Evolutionary conservation across 768 basidiomycete species (phyloP).

Genomic region (Leccinum broughii): DNA sequence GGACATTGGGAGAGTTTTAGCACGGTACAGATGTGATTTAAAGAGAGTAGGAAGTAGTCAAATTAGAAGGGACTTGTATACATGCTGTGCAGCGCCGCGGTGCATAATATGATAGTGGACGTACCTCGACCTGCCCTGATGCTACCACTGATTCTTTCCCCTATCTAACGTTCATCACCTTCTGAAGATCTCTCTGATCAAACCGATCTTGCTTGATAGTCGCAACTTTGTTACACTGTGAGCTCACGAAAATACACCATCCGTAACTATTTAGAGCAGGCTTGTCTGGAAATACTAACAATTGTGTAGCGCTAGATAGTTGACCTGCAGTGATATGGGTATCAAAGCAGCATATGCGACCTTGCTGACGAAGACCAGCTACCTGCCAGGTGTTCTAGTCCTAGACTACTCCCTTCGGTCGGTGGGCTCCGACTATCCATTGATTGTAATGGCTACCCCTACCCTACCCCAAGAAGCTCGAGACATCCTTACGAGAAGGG

Average conservation of each 20-base stretch:
- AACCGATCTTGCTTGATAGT: neutral
- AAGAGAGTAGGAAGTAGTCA: too few species aligned
- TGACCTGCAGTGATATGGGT: conserved; percentile 28
- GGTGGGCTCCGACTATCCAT: conserved; percentile 65
- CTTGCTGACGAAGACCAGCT: conserved; percentile 66
- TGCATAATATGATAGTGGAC: too few species aligned
- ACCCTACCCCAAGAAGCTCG: conserved; percentile 51
- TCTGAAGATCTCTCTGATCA: neutral
- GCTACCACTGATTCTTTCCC: too few species aligned
- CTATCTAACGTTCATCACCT: too few species aligned
- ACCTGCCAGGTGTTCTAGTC: conserved; percentile 58
- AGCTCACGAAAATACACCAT: neutral
- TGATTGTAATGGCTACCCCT: conserved; percentile 76
- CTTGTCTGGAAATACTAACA: neutral
- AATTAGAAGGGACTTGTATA: too few species aligned
- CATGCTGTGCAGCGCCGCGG: too few species aligned
- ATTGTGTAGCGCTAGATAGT: neutral
- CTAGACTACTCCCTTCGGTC: conserved; percentile 51
- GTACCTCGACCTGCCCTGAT: too few species aligned
- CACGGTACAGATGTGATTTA: too few species aligned
- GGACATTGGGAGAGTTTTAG: too few species aligned
- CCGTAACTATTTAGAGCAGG: neutral
- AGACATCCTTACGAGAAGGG: conserved; percentile 49
- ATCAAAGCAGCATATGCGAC: conserved; percentile 67
- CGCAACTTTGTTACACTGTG: neutral